Percentiles rank a stretch among this genome's conserved stretches.
Evolutionary conservation across 2,329 filamentous ascomycete species (phyloP).

Genomic region (Fusarium metavorans): DNA sequence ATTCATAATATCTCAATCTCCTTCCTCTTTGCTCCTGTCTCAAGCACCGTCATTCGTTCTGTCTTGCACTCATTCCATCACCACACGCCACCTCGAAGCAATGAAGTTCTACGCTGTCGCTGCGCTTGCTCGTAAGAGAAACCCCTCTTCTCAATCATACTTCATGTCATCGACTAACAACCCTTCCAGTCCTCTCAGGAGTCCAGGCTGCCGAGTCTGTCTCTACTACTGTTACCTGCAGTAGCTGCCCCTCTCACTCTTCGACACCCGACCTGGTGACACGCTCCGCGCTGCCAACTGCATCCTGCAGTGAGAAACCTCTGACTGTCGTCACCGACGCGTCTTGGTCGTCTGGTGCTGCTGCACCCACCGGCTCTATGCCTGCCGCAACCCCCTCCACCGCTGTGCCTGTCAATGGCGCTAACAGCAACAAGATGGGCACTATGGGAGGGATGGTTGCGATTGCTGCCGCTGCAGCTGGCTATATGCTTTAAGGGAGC

Average conservation of each 20-base stretch:
- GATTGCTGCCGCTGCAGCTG: slow-evolving; percentile 2
- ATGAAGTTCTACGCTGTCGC: slow-evolving; percentile 31
- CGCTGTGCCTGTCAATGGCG: slow-evolving; percentile 20
- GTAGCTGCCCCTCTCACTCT: slow-evolving; percentile 16
- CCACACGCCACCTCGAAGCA: neutral
- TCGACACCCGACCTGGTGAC: slow-evolving; percentile 27
- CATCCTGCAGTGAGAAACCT: slow-evolving; percentile 24
- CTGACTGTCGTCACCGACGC: slow-evolving; percentile 16
- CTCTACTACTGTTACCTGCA: slow-evolving; percentile 32
- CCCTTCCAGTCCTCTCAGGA: slow-evolving; percentile 20
- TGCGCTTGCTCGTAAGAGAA: slow-evolving; percentile 21
- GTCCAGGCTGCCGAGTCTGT: slow-evolving; percentile 25
- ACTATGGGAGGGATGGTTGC: slow-evolving; percentile 6
- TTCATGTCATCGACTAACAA: neutral
- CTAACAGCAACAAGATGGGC: slow-evolving; percentile 14
- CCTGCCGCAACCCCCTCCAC: slow-evolving; percentile 16
- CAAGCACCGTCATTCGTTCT: slow-evolving; percentile 3
- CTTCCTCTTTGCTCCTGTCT: neutral
- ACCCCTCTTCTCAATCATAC: no score
- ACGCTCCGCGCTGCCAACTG: slow-evolving; percentile 21
- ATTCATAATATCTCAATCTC: neutral
- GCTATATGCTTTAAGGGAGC: neutral
- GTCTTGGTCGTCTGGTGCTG: slow-evolving; percentile 7
- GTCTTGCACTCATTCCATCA: slow-evolving; percentile 17
- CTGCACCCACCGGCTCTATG: slow-evolving; percentile 20